Percentiles rank a stretch among this genome's conserved stretches.
phyloP scores from a whole-genome alignment of 352 stramenopile species.

The Phytophthora megakarya region DNA sequence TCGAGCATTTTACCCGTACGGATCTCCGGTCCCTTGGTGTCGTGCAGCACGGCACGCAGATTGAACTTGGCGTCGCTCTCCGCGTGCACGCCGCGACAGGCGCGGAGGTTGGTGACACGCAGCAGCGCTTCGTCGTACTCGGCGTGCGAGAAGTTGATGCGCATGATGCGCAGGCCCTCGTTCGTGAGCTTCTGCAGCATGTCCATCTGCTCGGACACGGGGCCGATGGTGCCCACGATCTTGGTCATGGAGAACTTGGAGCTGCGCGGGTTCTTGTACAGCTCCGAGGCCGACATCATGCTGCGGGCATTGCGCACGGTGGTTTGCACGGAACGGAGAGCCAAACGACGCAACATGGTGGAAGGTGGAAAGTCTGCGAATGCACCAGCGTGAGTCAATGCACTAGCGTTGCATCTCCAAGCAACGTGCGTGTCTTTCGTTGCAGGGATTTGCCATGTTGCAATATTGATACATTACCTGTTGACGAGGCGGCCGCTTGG shows the following conservation, averaged over 20 bases:
- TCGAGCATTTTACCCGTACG: conserved; percentile 91
- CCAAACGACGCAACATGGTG: conserved; percentile 35
- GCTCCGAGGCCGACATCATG: conserved; percentile 34
- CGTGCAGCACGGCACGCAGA: conserved; percentile 90
- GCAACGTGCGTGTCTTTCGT: conserved; percentile 22
- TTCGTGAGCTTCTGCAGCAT: conserved; percentile 86
- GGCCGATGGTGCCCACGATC: conserved; percentile 95
- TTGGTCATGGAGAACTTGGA: conserved; percentile 91
- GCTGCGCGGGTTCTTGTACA: conserved; percentile 80
- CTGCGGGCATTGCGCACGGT: conserved; percentile 29
- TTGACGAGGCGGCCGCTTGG: conserved; percentile 18
- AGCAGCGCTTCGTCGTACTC: conserved; percentile 84
- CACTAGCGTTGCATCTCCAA: background rate
- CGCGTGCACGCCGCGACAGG: conserved; percentile 84
- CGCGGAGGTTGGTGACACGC: conserved; percentile 77
- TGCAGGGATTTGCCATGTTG: conserved; percentile 5
- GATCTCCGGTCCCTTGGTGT: conserved; percentile 96
- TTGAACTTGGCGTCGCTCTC: conserved; percentile 81
- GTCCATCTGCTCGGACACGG: conserved; percentile 73
- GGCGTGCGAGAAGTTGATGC: conserved; percentile 97
- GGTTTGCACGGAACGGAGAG: conserved; percentile 27
- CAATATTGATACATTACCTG: conserved; percentile 6
- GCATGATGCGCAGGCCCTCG: conserved; percentile 91
- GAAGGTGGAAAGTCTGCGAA: conserved; percentile 17
- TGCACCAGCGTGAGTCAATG: conserved; percentile 16